Conservation (phyloP, 495 filamentous ascomycete genomes). For the Penicillium bovifimosum region DNA sequence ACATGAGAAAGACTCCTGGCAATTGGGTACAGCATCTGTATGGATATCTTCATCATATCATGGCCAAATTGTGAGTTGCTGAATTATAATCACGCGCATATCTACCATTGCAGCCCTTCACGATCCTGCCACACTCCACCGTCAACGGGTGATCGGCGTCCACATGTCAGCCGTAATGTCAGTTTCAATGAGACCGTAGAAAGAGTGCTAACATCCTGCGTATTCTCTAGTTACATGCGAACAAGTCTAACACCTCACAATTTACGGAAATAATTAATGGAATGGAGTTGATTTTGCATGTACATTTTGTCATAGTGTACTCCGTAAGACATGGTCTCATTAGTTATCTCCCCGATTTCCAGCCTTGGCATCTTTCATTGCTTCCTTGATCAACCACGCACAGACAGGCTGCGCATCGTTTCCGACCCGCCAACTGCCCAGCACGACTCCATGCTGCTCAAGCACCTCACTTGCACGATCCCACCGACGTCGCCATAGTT, state of each 20-base stretch:
- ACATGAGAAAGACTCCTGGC: too few relatives aligned
- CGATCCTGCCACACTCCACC: neutral
- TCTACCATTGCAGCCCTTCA: too few relatives aligned
- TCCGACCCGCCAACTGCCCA: conserved; percentile 82
- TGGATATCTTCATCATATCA: neutral
- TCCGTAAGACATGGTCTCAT: neutral
- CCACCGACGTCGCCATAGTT: conserved; percentile 78
- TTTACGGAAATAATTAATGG: neutral
- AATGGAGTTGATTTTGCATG: neutral
- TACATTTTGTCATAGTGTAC: neutral
- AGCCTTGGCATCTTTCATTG: conserved; percentile 21
- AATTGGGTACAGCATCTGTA: too few relatives aligned
- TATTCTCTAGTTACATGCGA: too few relatives aligned
- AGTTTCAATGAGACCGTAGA: too few relatives aligned
- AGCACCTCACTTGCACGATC: conserved; percentile 67
- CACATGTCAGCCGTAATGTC: neutral
- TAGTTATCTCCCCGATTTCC: neutral
- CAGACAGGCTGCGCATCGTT: conserved; percentile 64
- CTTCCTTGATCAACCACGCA: conserved; percentile 47
- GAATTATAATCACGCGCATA: neutral
- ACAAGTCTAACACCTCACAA: too few relatives aligned
- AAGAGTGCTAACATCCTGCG: too few relatives aligned
- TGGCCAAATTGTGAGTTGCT: neutral
- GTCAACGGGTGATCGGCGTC: neutral
- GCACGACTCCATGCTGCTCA: conserved; percentile 58